These are phyloP conservation scores for Pythium aphanidermatum DNA, from an alignment of 352 stramenopile genomes.

Conservation along the genomic window DNA sequence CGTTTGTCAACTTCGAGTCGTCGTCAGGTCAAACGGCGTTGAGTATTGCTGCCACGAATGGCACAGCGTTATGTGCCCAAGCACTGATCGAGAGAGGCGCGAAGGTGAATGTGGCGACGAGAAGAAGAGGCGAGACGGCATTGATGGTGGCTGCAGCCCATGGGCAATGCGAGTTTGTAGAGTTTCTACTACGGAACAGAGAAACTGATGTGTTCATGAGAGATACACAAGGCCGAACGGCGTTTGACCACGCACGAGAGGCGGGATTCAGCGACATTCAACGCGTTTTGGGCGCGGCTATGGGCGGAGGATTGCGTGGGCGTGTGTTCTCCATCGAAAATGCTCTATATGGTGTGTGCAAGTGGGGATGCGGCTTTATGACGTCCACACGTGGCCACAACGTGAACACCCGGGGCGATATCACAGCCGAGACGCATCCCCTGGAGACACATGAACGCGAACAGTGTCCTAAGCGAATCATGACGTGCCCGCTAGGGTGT, in stretches of 20 bases:
- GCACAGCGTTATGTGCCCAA: conserved; percentile 43
- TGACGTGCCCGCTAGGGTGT: conserved; percentile 35
- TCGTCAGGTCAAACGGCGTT: conserved; percentile 42
- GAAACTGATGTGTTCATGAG: conserved; percentile 28
- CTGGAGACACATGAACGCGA: conserved; percentile 37
- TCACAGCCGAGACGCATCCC: conserved; percentile 30
- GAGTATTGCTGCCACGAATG: conserved; percentile 32
- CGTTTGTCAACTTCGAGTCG: conserved; percentile 61
- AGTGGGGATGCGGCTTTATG: conserved; percentile 66
- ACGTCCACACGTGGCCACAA: conserved; percentile 20
- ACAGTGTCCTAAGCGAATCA: conserved; percentile 42
- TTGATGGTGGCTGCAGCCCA: conserved; percentile 56
- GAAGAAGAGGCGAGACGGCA: conserved; percentile 29
- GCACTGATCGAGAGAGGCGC: conserved; percentile 45
- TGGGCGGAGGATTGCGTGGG: conserved; percentile 30
- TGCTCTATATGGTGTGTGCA: conserved; percentile 46
- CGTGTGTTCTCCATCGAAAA: conserved; percentile 29
- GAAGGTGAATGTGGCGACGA: conserved; percentile 35
- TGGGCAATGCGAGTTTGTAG: conserved; percentile 41
- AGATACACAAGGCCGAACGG: conserved; percentile 31
- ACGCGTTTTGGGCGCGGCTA: conserved; percentile 35
- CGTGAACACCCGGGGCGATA: conserved; percentile 12
- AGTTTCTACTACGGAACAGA: conserved; percentile 38
- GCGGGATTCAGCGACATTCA: conserved; percentile 26
- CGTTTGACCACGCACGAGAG: conserved; percentile 33